Base-by-base conservation (phyloP, 352 stramenopile genomes). In the Globisporangium iwayamae region DNA sequence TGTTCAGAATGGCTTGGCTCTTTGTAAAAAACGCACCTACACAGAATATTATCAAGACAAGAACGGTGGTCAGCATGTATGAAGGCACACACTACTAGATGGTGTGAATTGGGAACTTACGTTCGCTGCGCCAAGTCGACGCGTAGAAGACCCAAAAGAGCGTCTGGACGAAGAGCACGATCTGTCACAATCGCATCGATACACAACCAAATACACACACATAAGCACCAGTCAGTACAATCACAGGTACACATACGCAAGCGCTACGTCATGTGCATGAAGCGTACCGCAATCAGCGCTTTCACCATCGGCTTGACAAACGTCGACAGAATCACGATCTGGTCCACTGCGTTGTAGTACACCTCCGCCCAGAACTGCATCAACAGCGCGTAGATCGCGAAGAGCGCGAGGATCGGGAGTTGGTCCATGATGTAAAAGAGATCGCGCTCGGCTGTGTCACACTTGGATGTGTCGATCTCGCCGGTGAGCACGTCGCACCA, bases 311-410 rank as follows among this genome's bases (percentile, higher is more conserved):
- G 87, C 52, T 94, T 94, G 22, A 94, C 72, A 13, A 88, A 63
- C 11, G 78, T 71, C 25, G 73, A 79, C 45, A 94, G 72, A 5
- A 85, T 76, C 16, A 72, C 48, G 48, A 94, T 66, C 41, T 86
- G 75, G 62, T 94, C 86, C 52, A 93, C 85, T 34, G 87, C 87
- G 48, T 96, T 93, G 76, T 93, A 96, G 61, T 96, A 96, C 14
- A 96, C 85, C 66, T 96, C 85, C 6, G 87, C 87, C 87, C 87
- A 96, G 52, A 96, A 96, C 60, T 94, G 83, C 67, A 94, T 74
- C 28, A 96, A 75, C 61, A 96, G 69, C 28, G 84, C 76, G 60
- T 96, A 94, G 53, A 90, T 80, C 6, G 81, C 79, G 51, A 96
- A 88, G 66, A 94, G 93, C 5, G 87, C 73, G 53, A 96, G 59